phyloP scores from a whole-genome alignment of 768 basidiomycete genomes.

The Amanita rubescens region DNA sequence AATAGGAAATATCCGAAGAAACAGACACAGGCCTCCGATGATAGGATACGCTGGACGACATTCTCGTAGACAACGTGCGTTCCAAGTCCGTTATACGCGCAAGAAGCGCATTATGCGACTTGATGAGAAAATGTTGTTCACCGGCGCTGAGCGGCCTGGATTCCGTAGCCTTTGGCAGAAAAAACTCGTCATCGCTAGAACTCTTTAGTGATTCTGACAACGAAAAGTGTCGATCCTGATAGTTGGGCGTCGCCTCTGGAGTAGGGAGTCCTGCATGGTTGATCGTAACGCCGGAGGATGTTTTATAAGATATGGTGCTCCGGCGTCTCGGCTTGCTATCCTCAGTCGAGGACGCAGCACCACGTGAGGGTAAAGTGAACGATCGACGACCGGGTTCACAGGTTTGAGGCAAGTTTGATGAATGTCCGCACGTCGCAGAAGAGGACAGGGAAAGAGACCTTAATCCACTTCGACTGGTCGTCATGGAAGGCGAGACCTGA shows the following conservation, averaged over 20 bases:
- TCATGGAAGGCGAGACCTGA: conserved; percentile 43
- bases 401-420: conserved; percentile 12
- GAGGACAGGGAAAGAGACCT: conserved; percentile 45
- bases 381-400: conserved; percentile 25
- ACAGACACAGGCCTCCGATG: conserved; percentile 41
- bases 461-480: conserved; percentile 41
- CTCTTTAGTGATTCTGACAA: conserved; percentile 21
- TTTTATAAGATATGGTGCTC: conserved; percentile 74
- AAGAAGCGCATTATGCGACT: conserved; percentile 76
- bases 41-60: conserved; percentile 26
- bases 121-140: conserved; percentile 82
- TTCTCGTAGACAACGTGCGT: conserved; percentile 46
- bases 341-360: conserved; percentile 23
- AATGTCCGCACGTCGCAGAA: conserved; percentile 21
- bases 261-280: conserved; percentile 50
- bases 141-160: conserved; percentile 54
- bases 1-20: conserved; percentile 32
- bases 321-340: conserved; percentile 35
- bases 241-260: conserved; percentile 66
- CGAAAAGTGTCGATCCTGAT: conserved; percentile 34
- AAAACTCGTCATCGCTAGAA: conserved; percentile 37
- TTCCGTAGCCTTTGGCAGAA: conserved; percentile 29
- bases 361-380: conserved; percentile 25
- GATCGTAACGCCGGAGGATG: conserved; percentile 27
- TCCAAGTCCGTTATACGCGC: conserved; percentile 80